Evolutionary conservation across 2,329 filamentous ascomycete genomes (phyloP).

Genomic region (Penicillium sp.): DNA sequence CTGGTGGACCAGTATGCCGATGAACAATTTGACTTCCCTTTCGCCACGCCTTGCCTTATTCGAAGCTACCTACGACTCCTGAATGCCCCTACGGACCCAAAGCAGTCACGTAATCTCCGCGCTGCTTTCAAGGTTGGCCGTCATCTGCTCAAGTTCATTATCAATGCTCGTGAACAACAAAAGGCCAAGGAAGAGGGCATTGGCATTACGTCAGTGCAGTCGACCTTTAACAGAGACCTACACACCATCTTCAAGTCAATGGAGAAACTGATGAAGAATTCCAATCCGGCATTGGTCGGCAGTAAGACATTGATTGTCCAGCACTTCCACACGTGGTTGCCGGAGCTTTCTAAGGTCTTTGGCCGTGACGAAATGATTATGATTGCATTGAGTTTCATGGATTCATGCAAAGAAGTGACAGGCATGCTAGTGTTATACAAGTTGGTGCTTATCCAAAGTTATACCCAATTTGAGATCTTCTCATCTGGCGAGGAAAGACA

Average conservation of each 20-base stretch:
- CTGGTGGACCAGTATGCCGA: constrained; percentile 91
- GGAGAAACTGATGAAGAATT: constrained; percentile 84
- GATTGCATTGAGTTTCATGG: constrained; percentile 89
- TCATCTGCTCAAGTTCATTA: constrained; percentile 92
- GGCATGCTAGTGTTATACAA: constrained; percentile 92
- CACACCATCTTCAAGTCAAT: constrained; percentile 86
- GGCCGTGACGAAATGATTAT: constrained; percentile 82
- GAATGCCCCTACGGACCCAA: constrained; percentile 76
- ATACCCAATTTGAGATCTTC: constrained; percentile 80
- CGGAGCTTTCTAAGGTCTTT: constrained; percentile 77
- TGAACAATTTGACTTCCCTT: constrained; percentile 86
- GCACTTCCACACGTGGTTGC: constrained; percentile 97
- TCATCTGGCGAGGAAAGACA: constrained; percentile 72
- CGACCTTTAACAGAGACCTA: constrained; percentile 79
- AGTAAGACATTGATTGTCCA: constrained; percentile 95
- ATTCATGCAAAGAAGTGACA: constrained; percentile 82
- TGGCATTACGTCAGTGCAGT: constrained; percentile 70
- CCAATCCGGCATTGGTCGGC: constrained; percentile 80
- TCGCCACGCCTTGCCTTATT: constrained; percentile 84
- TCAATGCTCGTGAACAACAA: constrained; percentile 82
- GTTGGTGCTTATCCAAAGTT: constrained; percentile 88
- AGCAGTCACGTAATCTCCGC: constrained; percentile 79
- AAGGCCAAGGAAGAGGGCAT: constrained; percentile 85
- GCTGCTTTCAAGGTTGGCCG: constrained; percentile 93
- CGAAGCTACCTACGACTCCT: constrained; percentile 83